Evolutionary conservation across 1,284 basidiomycete genomes (phyloP), one percentile per base, ranked within the genome.

Genomic region (Tylopilus sp.): DNA sequence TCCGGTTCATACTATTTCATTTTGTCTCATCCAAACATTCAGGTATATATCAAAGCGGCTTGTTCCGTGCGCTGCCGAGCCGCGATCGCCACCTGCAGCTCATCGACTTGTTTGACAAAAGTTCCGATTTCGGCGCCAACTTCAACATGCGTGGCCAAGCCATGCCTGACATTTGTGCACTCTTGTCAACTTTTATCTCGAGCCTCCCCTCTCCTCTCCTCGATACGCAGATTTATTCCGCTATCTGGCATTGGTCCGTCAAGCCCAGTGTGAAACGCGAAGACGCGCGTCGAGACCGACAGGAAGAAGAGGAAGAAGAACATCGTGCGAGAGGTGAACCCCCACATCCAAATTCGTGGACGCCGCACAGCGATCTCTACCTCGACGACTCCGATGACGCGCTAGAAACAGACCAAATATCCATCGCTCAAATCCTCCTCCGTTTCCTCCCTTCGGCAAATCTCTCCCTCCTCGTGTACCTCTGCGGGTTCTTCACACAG

Each of bases 391-490:
- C 39, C 7, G 61, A 63, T 36, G 49, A 49, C 2, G 46, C 57
- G 19, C 49, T 65, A 33, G 68, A 73, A 55, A 48, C 51, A 8
- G 50, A 65, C 4, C 71, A 74, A 29, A 64, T 81, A 55, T 60
- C 55, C 10, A 65, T 72, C 37, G 78, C 79, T 1, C 79, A 78
- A 53, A 68, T 78, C 43, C 63, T 86, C 29, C 71, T 88, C 15
- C 78, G 78, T 4, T 74, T 88, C 28, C 73, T 86, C 5, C 81
- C 85, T 0, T 71, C 74, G 0, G 66, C 76, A 8, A 71, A 78
- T 37, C 75, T 84, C 55, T 77, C 76, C 13, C 66, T 86, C 1
- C 67, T 88, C 38, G 70, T 78, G 18, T 86, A 86, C 59, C 71
- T 86, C 19, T 71, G 82, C 51, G 76, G 76, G 0, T 86, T 87